Base-by-base conservation (phyloP, 23 red algal species). In the Gracilariopsis chorda region DNA sequence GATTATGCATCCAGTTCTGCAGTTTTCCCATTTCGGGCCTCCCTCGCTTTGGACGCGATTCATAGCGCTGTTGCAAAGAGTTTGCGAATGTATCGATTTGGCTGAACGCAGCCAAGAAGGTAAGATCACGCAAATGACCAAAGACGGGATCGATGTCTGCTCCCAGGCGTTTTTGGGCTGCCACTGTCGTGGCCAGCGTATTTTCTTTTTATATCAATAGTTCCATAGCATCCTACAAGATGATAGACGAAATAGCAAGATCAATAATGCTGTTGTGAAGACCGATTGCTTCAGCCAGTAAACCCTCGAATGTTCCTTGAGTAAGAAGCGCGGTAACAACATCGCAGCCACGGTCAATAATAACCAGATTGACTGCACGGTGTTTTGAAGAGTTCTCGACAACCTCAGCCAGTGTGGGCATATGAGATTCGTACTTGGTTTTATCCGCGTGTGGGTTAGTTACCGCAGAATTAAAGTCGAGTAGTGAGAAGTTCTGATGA, bases 251-350 rank as follows among this genome's bases (percentile, higher is more conserved):
- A 13, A 62, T 41, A 0, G 77, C 59, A 13, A 96, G 16, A 28
- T 92, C 82, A 3, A 96, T 55, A 53, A 77, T 39, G 60, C 65
- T 80, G 25, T 83, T 83, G 69, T 76, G 82, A 27, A 96, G 49
- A 20, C 94, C 87, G 28, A 96, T 45, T 21, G 77, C 60, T 53
- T 96, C 88, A 3, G 88, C 80, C 44, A 90, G 44, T 4, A 93
- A 68, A 14, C 86, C 94, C 42, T 96, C 94, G 49, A 93, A 96
- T 59, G 94, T 96, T 80, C 94, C 86, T 80, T 92, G 94, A 0
- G 94, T 96, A 11, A 96, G 49, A 58, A 96, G 35, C 19, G 94
- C 89, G 0, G 89, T 96, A 33, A 96, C 71, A 14, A 83, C 70
- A 83, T 96, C 94, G 71, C 85, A 81, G 34, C 65, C 61, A 4